Conservation (phyloP, 2,329 filamentous ascomycete species). For the Colletotrichum gigasporum region DNA sequence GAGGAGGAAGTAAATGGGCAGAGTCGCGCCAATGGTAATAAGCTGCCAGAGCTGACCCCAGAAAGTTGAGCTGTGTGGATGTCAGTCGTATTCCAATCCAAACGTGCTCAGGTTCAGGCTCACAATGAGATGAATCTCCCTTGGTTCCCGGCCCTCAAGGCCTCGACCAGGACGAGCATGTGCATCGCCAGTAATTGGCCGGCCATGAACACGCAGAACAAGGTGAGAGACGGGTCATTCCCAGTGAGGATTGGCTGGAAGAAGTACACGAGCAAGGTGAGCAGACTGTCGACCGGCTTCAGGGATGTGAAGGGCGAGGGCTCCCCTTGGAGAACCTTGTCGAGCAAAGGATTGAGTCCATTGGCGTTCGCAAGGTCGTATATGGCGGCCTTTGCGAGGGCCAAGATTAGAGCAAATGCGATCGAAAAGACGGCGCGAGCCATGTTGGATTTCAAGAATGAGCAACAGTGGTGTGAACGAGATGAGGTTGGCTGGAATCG, state of each 20-base stretch:
- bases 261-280: constrained; percentile 32
- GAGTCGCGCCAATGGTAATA: constrained; percentile 34
- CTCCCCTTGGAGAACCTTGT: not conserved
- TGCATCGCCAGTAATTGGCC: constrained; percentile 36
- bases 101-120: not conserved
- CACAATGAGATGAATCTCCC: constrained; percentile 34
- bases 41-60: constrained; percentile 37
- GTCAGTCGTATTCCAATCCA: not conserved
- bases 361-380: constrained; percentile 14
- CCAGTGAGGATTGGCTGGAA: constrained; percentile 33
- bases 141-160: constrained; percentile 32
- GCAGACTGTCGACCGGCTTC: constrained; percentile 29
- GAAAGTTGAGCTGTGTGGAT: constrained; percentile 23
- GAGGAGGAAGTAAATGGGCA: constrained; percentile 36
- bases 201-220: constrained; percentile 34
- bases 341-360: not conserved
- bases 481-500: no score
- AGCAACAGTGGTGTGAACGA: no score
- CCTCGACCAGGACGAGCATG: constrained; percentile 32
- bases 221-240: constrained; percentile 17
- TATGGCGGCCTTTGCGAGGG: constrained; percentile 21
- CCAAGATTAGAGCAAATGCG: constrained; percentile 6
- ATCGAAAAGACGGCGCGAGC: constrained; percentile 1
- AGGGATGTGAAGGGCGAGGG: constrained; percentile 33
- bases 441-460: no score